Evolutionary conservation across 305 asterid genomes (phyloP).

Genomic region (Fraxinus sp.): DNA sequence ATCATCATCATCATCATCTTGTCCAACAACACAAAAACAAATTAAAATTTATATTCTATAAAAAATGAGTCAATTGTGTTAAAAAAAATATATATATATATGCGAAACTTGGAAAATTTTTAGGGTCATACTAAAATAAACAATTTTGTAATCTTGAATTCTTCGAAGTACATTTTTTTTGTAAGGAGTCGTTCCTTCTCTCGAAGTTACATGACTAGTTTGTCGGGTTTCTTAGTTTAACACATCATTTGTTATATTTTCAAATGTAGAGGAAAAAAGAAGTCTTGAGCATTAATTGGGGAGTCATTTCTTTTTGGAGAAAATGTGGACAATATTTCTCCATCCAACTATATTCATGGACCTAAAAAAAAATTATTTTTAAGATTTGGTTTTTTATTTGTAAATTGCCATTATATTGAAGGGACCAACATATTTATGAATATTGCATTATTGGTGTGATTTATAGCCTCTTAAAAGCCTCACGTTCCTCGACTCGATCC

Average conservation of each 20-base stretch:
- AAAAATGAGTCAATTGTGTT: background rate
- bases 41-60: too few species aligned
- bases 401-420: slow-evolving; percentile 16
- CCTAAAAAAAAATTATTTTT: slow-evolving; percentile 1
- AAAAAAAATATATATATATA: too few species aligned
- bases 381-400: background rate
- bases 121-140: background rate
- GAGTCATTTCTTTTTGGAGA: background rate
- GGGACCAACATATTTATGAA: slow-evolving; percentile 13
- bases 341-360: background rate
- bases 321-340: slow-evolving; percentile 22
- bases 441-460: slow-evolving; percentile 26
- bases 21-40: too few species aligned
- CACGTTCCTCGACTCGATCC: background rate
- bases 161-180: background rate
- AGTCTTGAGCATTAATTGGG: background rate
- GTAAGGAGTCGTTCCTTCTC: too few species aligned
- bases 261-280: background rate
- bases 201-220: too few species aligned
- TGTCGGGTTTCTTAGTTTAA: too few species aligned
- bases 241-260: background rate
- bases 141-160: background rate
- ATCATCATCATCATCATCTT: background rate
- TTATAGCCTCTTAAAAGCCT: background rate
- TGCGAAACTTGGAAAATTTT: too few species aligned